Percentiles rank a stretch among this genome's conserved stretches.
These are phyloP conservation scores for Hirsutella thompsonii DNA, from an alignment of 2,329 filamentous ascomycete species.

Conservation along the genomic window DNA sequence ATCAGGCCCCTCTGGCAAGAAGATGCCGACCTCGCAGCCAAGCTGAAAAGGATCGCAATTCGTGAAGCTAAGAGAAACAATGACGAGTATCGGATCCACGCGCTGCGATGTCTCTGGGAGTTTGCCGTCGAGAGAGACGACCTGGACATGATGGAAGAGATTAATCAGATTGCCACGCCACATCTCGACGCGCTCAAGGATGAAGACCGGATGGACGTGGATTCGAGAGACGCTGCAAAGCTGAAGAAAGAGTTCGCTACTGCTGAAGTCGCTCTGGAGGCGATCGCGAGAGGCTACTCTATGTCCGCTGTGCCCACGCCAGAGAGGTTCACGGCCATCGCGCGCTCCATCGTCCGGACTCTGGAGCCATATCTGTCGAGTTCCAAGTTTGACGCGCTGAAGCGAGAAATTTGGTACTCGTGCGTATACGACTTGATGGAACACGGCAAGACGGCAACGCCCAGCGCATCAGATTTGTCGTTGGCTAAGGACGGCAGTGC, in stretches of 20 bases:
- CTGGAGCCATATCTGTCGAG: slow-evolving; percentile 27
- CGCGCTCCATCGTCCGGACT: slow-evolving; percentile 24
- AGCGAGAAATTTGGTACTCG: slow-evolving; percentile 39
- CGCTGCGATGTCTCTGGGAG: slow-evolving; percentile 58
- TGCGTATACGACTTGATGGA: slow-evolving; percentile 33
- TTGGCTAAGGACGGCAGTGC: slow-evolving; percentile 6
- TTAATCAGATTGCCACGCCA: slow-evolving; percentile 48
- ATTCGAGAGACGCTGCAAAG: slow-evolving; percentile 35
- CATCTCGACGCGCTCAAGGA: slow-evolving; percentile 45
- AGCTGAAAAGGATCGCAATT: slow-evolving; percentile 68
- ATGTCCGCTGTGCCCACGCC: slow-evolving; percentile 25
- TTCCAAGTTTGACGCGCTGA: slow-evolving; percentile 26
- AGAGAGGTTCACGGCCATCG: slow-evolving; percentile 19
- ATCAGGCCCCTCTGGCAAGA: slow-evolving; percentile 43
- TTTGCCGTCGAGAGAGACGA: slow-evolving; percentile 58
- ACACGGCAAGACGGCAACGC: slow-evolving; percentile 17
- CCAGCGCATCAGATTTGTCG: slow-evolving; percentile 9
- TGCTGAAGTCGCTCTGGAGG: slow-evolving; percentile 36
- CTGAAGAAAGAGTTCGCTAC: slow-evolving; percentile 30
- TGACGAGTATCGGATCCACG: slow-evolving; percentile 65
- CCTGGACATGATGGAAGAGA: slow-evolving; percentile 56
- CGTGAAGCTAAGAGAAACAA: slow-evolving; percentile 91
- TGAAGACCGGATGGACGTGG: slow-evolving; percentile 58
- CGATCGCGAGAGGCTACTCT: slow-evolving; percentile 35
- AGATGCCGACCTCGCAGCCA: slow-evolving; percentile 39